A percentile compares a stretch with the other conserved stretches of the same genome.
phyloP scores from a whole-genome alignment of 768 basidiomycete genomes.

The Phlebiopsis flavidoalba region DNA sequence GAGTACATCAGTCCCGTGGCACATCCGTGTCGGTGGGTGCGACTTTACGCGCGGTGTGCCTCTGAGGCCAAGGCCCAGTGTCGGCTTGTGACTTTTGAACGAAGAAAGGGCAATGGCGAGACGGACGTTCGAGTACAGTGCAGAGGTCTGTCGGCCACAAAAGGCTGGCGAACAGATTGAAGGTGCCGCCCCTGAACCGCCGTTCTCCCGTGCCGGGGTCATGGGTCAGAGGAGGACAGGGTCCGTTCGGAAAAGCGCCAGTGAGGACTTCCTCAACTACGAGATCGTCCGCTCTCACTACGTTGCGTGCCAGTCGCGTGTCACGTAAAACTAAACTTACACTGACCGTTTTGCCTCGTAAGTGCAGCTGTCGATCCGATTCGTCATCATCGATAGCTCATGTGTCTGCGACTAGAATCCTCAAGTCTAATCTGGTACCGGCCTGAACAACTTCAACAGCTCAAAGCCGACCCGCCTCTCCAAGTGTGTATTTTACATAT shows the following conservation, averaged over 20 bases:
- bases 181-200: slow-evolving; percentile 66
- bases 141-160: slow-evolving; percentile 58
- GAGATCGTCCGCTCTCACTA: slow-evolving; percentile 87
- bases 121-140: slow-evolving; percentile 48
- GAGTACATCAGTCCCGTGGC: slow-evolving; percentile 93
- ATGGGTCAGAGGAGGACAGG: slow-evolving; percentile 99
- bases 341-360: slow-evolving; percentile 95
- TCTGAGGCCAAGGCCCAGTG: slow-evolving; percentile 72
- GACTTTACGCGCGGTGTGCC: slow-evolving; percentile 90
- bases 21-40: slow-evolving; percentile 88
- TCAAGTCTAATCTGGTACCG: slow-evolving; percentile 96
- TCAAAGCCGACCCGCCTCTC: slow-evolving; percentile 77
- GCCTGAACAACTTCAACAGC: slow-evolving; percentile 80
- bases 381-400: neutral
- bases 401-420: slow-evolving; percentile 43
- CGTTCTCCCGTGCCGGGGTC: slow-evolving; percentile 78
- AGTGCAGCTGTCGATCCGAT: slow-evolving; percentile 28
- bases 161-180: slow-evolving; percentile 46
- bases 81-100: slow-evolving; percentile 81
- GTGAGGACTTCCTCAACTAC: slow-evolving; percentile 87
- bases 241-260: slow-evolving; percentile 91
- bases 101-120: slow-evolving; percentile 42
- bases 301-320: slow-evolving; percentile 90
- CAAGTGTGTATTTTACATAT: slow-evolving; percentile 93
- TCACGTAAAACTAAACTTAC: too few relatives aligned